These are phyloP conservation scores for Hirsutella rhossiliensis DNA, from an alignment of 2,329 filamentous ascomycete genomes.

Conservation along the genomic window DNA sequence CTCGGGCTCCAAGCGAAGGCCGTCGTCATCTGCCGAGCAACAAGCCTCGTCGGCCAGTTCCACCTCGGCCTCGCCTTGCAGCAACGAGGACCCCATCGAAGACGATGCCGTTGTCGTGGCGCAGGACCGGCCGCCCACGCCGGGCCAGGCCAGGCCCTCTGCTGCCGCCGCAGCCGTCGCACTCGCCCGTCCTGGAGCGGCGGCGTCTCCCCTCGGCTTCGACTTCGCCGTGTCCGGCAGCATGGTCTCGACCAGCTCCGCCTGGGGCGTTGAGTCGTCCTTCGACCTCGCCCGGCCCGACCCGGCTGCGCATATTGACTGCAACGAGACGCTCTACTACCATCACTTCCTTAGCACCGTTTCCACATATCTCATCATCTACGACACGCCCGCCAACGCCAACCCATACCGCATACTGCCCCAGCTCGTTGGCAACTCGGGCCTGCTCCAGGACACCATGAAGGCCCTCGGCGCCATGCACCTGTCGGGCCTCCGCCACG, in stretches of 20 bases:
- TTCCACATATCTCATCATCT: constrained; percentile 30
- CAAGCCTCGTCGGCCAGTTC: background rate
- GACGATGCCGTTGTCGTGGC: background rate
- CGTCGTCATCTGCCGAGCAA: background rate
- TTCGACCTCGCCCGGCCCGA: background rate
- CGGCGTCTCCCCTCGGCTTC: constrained; percentile 1
- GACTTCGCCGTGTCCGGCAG: constrained; percentile 13
- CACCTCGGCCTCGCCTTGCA: background rate
- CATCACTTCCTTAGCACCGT: constrained; percentile 23
- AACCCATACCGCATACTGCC: constrained; percentile 26
- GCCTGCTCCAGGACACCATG: constrained; percentile 23
- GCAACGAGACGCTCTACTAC: constrained; percentile 19
- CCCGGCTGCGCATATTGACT: background rate
- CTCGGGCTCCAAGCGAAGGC: constrained; percentile 2
- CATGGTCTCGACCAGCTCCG: background rate
- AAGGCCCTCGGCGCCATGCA: constrained; percentile 25
- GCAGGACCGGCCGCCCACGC: background rate
- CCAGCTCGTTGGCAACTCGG: constrained; percentile 33
- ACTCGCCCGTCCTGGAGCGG: background rate
- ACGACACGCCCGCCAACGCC: constrained; percentile 21
- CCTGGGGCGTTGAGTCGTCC: constrained; percentile 1
- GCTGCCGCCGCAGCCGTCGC: background rate
- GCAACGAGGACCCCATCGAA: background rate
- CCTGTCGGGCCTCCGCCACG: constrained; percentile 22
- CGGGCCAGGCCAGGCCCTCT: background rate